These are phyloP conservation scores for Microsporum ferrugineum DNA, from an alignment of 2,329 filamentous ascomycete genomes.

Conservation along the genomic window DNA sequence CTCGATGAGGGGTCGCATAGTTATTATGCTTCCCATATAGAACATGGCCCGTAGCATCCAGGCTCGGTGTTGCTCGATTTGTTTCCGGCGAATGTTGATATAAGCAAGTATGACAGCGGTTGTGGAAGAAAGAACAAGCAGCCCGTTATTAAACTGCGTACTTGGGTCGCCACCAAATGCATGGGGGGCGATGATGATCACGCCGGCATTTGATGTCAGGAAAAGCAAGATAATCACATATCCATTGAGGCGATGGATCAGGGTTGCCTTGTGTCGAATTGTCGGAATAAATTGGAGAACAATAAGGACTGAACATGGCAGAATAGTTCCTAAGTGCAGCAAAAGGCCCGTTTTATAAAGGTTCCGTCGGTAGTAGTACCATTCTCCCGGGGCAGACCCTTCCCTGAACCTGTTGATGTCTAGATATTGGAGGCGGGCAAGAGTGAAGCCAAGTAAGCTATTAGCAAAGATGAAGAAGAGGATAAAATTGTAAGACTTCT, in stretches of 20 bases:
- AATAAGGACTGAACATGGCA: slow-evolving; percentile 30
- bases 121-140: slow-evolving; percentile 28
- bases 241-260: slow-evolving; percentile 51
- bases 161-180: slow-evolving; percentile 46
- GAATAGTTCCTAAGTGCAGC: slow-evolving; percentile 31
- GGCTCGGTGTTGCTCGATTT: slow-evolving; percentile 52
- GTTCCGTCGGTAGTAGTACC: slow-evolving; percentile 29
- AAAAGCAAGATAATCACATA: slow-evolving; percentile 44
- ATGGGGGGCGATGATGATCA: slow-evolving; percentile 42
- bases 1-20: neutral
- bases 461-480: slow-evolving; percentile 34
- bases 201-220: slow-evolving; percentile 37
- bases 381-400: slow-evolving; percentile 29
- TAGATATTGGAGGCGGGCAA: slow-evolving; percentile 41
- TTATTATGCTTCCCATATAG: slow-evolving; percentile 20
- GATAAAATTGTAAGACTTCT: slow-evolving; percentile 6
- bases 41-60: slow-evolving; percentile 52
- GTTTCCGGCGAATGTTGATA: slow-evolving; percentile 47
- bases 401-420: neutral
- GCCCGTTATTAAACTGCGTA: slow-evolving; percentile 28
- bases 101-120: neutral
- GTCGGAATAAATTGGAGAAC: slow-evolving; percentile 34
- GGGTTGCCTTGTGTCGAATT: slow-evolving; percentile 37
- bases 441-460: slow-evolving; percentile 37
- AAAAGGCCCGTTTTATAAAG: slow-evolving; percentile 31